Base-by-base conservation (phyloP, 2,329 filamentous ascomycete species). In the Epichloe gansuensis region DNA sequence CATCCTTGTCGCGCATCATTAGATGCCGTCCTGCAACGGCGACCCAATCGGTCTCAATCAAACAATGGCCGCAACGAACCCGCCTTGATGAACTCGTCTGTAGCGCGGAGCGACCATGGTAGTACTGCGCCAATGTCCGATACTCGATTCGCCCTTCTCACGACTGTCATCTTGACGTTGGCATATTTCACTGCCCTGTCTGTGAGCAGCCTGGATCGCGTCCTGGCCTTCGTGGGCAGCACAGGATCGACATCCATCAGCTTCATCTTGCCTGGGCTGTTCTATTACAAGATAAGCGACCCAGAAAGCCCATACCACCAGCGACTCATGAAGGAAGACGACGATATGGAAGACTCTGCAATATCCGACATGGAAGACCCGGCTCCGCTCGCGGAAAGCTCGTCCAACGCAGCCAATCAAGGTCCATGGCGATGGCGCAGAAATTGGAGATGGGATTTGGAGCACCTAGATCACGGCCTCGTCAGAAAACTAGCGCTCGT, bases 211-310 rank as follows among this genome's bases (percentile, higher is more conserved):
- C 77, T 98, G 3, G 90, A 95, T 64, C 85, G 87, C 46, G 90
- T 98, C 1, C 77, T 98, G 0, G 91, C 93, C 0, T 98, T 96
- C 60, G 93, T 98, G 11, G 93, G 93, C 39, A 89, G 85, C 60
- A 98, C 93, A 0, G 93, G 93, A 50, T 91, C 85, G 49, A 98
- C 93, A 0, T 89, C 88, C 55, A 98, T 98, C 61, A 95, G 88
- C 55, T 98, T 98, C 66, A 97, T 98, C 58, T 76, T 98, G 0
- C 93, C 93, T 0, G 93, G 93, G 0, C 71, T 98, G 4, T 98
- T 98, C 68, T 98, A 97, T 69, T 98, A 97, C 72, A 97, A 97
- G 69, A 97, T 98, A 54, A 94, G 89, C 12, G 82, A 88, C 25
- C 93, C 93, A 0, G 85, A 95, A 51, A 91, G 87, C 44, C 78